A percentile compares a stretch with the other conserved stretches of the same genome.
phyloP scores from a whole-genome alignment of 352 stramenopile genomes.

The Globisporangium orthogonon region DNA sequence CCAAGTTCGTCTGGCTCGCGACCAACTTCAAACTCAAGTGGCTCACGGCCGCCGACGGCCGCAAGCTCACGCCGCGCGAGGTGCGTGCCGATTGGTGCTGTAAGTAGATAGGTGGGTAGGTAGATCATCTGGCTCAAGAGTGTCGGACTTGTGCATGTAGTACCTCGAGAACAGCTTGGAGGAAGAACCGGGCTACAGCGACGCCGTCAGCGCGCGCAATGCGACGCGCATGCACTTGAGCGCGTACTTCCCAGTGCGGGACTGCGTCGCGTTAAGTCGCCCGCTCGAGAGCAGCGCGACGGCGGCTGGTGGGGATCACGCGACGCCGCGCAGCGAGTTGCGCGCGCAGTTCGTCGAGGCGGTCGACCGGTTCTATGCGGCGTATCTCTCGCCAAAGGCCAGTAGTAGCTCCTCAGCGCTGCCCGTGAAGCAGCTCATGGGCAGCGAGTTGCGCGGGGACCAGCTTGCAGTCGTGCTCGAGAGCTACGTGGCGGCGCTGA shows the following conservation, averaged over 20 bases:
- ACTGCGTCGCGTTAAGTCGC: conserved; percentile 45
- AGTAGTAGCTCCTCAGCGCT: conserved; percentile 13
- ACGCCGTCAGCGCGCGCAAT: conserved; percentile 44
- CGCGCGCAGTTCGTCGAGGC: conserved; percentile 50
- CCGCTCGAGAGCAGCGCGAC: conserved; percentile 28
- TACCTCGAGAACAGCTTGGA: conserved; percentile 44
- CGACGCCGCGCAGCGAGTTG: conserved; percentile 21
- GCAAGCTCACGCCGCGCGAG: conserved; percentile 31
- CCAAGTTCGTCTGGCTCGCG: conserved; percentile 55
- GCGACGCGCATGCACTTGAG: conserved; percentile 54
- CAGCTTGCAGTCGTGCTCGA: conserved; percentile 38
- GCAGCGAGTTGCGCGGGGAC: conserved; percentile 22
- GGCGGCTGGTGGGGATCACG: conserved; percentile 1
- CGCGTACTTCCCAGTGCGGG: conserved; percentile 30
- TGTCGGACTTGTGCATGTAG: conserved; percentile 8
- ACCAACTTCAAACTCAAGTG: conserved; percentile 72
- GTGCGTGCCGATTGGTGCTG: conserved; percentile 1
- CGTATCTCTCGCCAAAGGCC: conserved; percentile 32
- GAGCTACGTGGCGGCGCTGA: conserved; percentile 38
- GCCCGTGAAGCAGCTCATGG: conserved; percentile 40
- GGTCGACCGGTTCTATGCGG: conserved; percentile 37
- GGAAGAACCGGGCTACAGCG: conserved; percentile 49
- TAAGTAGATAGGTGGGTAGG: neutral
- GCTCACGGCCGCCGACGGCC: conserved; percentile 32
- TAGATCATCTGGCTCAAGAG: neutral